phyloP scores from a whole-genome alignment of 805 yeast species.

The Kodamaea restingae region DNA sequence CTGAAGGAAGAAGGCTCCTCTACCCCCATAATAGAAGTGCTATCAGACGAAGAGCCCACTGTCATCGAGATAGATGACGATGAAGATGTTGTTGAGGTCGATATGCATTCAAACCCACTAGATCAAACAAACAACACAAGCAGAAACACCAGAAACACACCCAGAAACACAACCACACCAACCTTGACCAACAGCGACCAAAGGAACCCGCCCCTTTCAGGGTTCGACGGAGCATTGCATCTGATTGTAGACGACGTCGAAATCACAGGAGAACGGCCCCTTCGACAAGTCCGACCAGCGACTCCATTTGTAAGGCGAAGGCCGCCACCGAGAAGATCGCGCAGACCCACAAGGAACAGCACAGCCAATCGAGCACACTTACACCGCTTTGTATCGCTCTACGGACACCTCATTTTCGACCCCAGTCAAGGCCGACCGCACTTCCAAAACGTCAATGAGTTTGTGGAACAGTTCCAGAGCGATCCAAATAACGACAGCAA shows the following conservation, averaged over 20 bases:
- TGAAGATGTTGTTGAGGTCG: slow-evolving; percentile 21
- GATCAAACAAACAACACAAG: slow-evolving; percentile 8
- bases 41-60: slow-evolving; percentile 18
- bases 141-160: neutral
- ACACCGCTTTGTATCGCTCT: slow-evolving; percentile 5
- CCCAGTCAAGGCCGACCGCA: slow-evolving; percentile 2
- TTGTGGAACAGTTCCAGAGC: slow-evolving; percentile 4
- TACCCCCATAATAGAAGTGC: slow-evolving; percentile 12
- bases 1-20: slow-evolving; percentile 1
- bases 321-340: neutral
- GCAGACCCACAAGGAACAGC: neutral
- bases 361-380: slow-evolving; percentile 1
- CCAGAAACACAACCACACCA: neutral
- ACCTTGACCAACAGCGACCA: neutral
- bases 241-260: slow-evolving; percentile 18
- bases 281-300: slow-evolving; percentile 2
- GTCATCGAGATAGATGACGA: slow-evolving; percentile 16
- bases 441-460: slow-evolving; percentile 5
- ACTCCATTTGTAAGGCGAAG: slow-evolving; percentile 1
- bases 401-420: slow-evolving; percentile 4
- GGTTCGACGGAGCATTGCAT: slow-evolving; percentile 1
- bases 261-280: slow-evolving; percentile 21
- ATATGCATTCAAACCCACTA: neutral
- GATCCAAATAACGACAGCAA: neutral
- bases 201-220: neutral